These are phyloP conservation scores for Rubia peregrina DNA, from an alignment of 305 asterid species.

Conservation along the genomic window DNA sequence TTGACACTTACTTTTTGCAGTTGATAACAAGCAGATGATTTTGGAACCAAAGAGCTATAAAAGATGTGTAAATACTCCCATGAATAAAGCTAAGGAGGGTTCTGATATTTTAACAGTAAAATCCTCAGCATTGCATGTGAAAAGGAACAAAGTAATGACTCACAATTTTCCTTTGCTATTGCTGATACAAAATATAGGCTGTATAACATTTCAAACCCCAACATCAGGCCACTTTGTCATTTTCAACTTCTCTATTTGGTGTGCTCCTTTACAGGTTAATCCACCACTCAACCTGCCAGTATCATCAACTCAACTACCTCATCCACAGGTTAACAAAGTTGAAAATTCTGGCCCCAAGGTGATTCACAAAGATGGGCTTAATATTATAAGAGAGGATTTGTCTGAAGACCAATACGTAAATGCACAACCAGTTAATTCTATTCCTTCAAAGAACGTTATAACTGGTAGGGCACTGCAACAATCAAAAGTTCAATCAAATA, in stretches of 20 bases:
- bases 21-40: constrained; percentile 36
- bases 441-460: constrained; percentile 29
- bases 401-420: constrained; percentile 32
- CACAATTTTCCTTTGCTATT: neutral
- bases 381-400: constrained; percentile 27
- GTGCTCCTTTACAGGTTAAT: constrained; percentile 32
- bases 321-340: constrained; percentile 26
- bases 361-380: constrained; percentile 25
- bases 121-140: constrained; percentile 27
- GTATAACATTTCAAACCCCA: constrained; percentile 2
- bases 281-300: constrained; percentile 31
- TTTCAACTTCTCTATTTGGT: constrained; percentile 4
- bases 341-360: constrained; percentile 31
- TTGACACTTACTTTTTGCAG: constrained; percentile 30
- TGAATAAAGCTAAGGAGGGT: constrained; percentile 35
- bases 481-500: constrained; percentile 30
- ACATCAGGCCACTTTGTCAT: neutral
- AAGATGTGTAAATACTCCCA: constrained; percentile 33
- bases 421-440: constrained; percentile 23
- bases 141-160: constrained; percentile 49
- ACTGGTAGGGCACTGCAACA: constrained; percentile 34
- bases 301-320: constrained; percentile 26
- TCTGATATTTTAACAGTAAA: constrained; percentile 22
- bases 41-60: constrained; percentile 37
- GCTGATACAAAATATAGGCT: neutral